A percentile compares a stretch with the other conserved stretches of the same genome.
Conservation (phyloP, 2,329 filamentous ascomycete genomes). For the Acrocalymma vagum region DNA sequence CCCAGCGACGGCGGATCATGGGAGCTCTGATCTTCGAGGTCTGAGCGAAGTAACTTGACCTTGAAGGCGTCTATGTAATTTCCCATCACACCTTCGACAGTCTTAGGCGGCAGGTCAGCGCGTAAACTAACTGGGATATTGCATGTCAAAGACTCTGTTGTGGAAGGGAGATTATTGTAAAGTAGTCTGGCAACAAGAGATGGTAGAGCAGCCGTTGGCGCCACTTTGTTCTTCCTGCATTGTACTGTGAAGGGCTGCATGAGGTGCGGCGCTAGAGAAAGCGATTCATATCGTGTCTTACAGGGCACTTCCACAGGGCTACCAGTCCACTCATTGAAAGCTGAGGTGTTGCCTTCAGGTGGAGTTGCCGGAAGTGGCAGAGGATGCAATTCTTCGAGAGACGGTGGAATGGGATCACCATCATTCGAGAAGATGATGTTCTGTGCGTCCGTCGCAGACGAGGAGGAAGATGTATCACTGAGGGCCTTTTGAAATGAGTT, state of each 20-base stretch:
- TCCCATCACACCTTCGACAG: slow-evolving; percentile 26
- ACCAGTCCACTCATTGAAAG: slow-evolving; percentile 31
- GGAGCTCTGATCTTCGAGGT: not conserved
- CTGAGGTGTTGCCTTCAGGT: not conserved
- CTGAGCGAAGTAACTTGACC: slow-evolving; percentile 4
- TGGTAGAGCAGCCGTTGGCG: slow-evolving; percentile 48
- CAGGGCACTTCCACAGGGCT: slow-evolving; percentile 20
- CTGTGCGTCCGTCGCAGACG: slow-evolving; percentile 16
- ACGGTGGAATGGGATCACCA: slow-evolving; percentile 44
- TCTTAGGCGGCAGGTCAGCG: slow-evolving; percentile 31
- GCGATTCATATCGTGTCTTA: slow-evolving; percentile 32
- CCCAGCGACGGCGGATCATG: too few species aligned
- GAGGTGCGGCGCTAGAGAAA: slow-evolving; percentile 37
- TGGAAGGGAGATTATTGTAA: slow-evolving; percentile 39
- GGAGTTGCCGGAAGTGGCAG: slow-evolving; percentile 35
- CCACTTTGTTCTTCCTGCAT: slow-evolving; percentile 45
- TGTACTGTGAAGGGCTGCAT: slow-evolving; percentile 33
- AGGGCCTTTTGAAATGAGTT: slow-evolving; percentile 47
- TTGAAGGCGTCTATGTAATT: slow-evolving; percentile 20
- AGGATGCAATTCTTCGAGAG: slow-evolving; percentile 49
- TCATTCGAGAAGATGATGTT: not conserved
- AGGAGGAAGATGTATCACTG: slow-evolving; percentile 9
- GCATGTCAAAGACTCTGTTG: slow-evolving; percentile 38
- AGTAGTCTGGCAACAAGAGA: slow-evolving; percentile 45
- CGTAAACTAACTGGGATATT: slow-evolving; percentile 47